Evolutionary conservation across 1,139 yeast species (phyloP), one percentile per base, ranked within the genome.

Genomic region (Geotrichum europaeum): DNA sequence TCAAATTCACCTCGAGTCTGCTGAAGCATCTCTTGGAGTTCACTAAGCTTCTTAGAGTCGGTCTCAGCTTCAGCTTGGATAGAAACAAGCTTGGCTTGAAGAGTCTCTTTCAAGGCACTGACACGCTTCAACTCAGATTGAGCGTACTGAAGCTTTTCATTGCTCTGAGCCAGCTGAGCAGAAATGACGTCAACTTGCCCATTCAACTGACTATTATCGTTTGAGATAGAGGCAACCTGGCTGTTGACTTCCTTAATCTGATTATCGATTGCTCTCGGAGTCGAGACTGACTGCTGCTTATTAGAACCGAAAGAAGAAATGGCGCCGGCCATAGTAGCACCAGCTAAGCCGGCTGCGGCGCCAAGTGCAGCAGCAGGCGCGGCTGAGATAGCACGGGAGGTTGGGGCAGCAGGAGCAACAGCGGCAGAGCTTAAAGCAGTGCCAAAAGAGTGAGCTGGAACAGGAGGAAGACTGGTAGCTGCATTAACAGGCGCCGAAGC

Each of bases 261-360:
- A 28, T 96, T 96, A 72, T 89, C 81, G 67, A 89, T 96, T 2
- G 92, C 83, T 20, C 94, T 85, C 2, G 96, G 94, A 65, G 83
- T 83, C 0, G 96, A 85, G 56, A 89, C 77, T 69, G 86, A 84
- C 25, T 85, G 84, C 0, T 18, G 47, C 13, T 81, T 85, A 1
- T 71, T 75, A 2, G 79, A 69, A 63, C 83, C 87, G 0, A 87
- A 85, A 59, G 89, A 58, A 75, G 76, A 65, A 81, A 81, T 12
- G 49, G 60, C 20, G 59, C 47, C 45, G 30, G 54, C 51, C 50
- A 52, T 45, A 63, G 61, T 56, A 20, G 62, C 54, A 43, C 49
- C 52, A 18, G 52, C 51, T 15, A 57, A n/a, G n/a, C 56, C 57
- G 20, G 53, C 52, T 36, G 65, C 79, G 68, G 65, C 71, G 69